These are phyloP conservation scores for Suzukiozyma palmioleophila DNA, from an alignment of 1,139 yeast genomes.

Conservation along the genomic window DNA sequence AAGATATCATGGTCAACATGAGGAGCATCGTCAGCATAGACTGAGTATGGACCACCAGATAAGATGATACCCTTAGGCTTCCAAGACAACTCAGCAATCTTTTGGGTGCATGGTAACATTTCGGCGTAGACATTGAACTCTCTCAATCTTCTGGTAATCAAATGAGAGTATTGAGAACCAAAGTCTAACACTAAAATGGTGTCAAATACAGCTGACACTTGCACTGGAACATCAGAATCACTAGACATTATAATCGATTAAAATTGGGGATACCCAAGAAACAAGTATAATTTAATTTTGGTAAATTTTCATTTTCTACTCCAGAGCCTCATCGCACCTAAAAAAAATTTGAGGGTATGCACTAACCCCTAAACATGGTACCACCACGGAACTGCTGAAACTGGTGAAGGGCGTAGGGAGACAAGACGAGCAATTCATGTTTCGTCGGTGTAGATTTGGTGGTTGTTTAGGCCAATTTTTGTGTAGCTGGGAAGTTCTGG, in stretches of 20 bases:
- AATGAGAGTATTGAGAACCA: constrained; percentile 97
- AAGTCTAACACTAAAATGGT: constrained; percentile 96
- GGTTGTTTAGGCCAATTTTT: too few relatives aligned
- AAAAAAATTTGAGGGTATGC: background rate
- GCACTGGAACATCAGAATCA: constrained; percentile 40
- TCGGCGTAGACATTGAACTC: constrained; percentile 98
- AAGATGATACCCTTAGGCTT: constrained; percentile 94
- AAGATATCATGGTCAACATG: constrained; percentile 95
- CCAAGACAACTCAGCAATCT: constrained; percentile 86
- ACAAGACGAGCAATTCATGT: too few relatives aligned
- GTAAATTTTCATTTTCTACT: background rate
- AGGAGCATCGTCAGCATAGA: constrained; percentile 91
- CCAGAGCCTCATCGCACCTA: background rate
- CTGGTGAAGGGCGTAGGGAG: too few relatives aligned
- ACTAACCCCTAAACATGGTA: too few relatives aligned
- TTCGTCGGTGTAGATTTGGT: too few relatives aligned
- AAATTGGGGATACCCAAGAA: constrained; percentile 2
- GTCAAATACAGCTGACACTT: constrained; percentile 84
- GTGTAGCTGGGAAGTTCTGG: too few relatives aligned
- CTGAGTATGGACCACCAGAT: constrained; percentile 98
- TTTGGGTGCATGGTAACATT: constrained; percentile 98
- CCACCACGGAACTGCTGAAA: too few relatives aligned
- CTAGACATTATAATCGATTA: constrained; percentile 2
- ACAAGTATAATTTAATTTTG: background rate
- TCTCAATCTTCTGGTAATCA: constrained; percentile 95